Conservation (phyloP, 2,329 filamentous ascomycete species). For the Neocucurbitaria cava region DNA sequence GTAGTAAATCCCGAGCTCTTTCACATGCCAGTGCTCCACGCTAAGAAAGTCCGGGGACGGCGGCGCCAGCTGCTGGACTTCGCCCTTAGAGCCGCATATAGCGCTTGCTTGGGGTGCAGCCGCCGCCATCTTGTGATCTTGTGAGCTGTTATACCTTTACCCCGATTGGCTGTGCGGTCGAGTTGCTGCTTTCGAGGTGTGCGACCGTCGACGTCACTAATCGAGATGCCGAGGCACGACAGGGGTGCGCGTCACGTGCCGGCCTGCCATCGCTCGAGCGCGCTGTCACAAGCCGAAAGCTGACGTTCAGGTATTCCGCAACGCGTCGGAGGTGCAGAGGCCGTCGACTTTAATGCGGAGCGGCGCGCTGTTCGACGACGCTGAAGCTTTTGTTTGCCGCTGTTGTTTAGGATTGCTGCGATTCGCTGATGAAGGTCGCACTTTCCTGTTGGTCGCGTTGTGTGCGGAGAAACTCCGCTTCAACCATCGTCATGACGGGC, state of each 20-base stretch:
- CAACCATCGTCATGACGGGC: slow-evolving; percentile 1
- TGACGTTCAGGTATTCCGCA: slow-evolving; percentile 17
- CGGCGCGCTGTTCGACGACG: neutral
- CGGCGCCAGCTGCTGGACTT: slow-evolving; percentile 20
- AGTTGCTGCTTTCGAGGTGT: slow-evolving; percentile 30
- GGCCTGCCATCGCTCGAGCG: slow-evolving; percentile 1
- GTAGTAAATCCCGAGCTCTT: slow-evolving; percentile 30
- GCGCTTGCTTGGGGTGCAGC: slow-evolving; percentile 27
- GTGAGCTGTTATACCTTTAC: slow-evolving; percentile 31
- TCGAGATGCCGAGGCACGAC: slow-evolving; percentile 36
- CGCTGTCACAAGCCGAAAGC: slow-evolving; percentile 18
- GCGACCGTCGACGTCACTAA: slow-evolving; percentile 36
- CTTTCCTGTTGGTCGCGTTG: neutral
- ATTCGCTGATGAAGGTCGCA: neutral
- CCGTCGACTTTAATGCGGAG: neutral
- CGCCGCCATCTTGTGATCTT: slow-evolving; percentile 34
- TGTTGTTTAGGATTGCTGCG: neutral
- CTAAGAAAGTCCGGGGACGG: slow-evolving; percentile 36
- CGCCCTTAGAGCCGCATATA: slow-evolving; percentile 33
- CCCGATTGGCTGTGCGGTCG: slow-evolving; percentile 35
- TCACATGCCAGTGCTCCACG: slow-evolving; percentile 46
- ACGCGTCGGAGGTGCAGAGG: slow-evolving; percentile 1
- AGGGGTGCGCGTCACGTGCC: slow-evolving; percentile 14
- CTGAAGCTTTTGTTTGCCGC: too few relatives aligned
- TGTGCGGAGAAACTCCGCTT: slow-evolving; percentile 14